Evolutionary conservation across 805 yeast genomes (phyloP).

Genomic region (Lipomyces kockii): DNA sequence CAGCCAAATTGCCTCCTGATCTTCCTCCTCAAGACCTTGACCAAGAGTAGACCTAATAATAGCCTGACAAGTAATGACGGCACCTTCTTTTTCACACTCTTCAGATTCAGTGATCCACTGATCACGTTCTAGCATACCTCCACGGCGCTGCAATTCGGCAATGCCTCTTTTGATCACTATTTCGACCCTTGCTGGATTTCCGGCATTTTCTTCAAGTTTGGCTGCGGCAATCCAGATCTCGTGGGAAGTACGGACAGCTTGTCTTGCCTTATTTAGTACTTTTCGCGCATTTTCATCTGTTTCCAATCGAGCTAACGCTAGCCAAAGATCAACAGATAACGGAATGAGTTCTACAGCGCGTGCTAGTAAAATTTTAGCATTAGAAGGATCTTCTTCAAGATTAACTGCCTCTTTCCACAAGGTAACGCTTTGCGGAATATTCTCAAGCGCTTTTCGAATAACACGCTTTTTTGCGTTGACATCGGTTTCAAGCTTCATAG

Average conservation of each 20-base stretch:
- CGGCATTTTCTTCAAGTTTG: slow-evolving; percentile 63
- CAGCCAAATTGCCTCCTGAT: slow-evolving; percentile 46
- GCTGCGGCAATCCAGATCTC: slow-evolving; percentile 73
- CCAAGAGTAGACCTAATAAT: slow-evolving; percentile 54
- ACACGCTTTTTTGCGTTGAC: slow-evolving; percentile 57
- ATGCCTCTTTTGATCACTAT: slow-evolving; percentile 58
- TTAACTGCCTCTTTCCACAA: slow-evolving; percentile 75
- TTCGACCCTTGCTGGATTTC: slow-evolving; percentile 50
- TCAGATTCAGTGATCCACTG: slow-evolving; percentile 65
- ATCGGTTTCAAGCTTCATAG: slow-evolving; percentile 68
- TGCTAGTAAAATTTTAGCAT: slow-evolving; percentile 57
- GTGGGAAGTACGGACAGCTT: slow-evolving; percentile 53
- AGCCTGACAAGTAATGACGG: slow-evolving; percentile 56
- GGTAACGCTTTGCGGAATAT: slow-evolving; percentile 57
- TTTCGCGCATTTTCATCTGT: slow-evolving; percentile 54
- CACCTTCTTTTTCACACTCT: slow-evolving; percentile 55
- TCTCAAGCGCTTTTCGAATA: slow-evolving; percentile 72
- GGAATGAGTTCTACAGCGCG: slow-evolving; percentile 78
- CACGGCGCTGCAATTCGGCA: slow-evolving; percentile 49
- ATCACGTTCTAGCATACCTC: slow-evolving; percentile 45
- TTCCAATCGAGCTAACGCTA: slow-evolving; percentile 56
- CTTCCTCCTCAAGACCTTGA: slow-evolving; percentile 42
- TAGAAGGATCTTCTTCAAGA: slow-evolving; percentile 58
- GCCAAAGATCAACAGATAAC: slow-evolving; percentile 66
- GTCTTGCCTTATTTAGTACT: slow-evolving; percentile 65